These are phyloP conservation scores for Beta vulgaris DNA, from an alignment of 148 eudicot species.

Conservation along the genomic window DNA sequence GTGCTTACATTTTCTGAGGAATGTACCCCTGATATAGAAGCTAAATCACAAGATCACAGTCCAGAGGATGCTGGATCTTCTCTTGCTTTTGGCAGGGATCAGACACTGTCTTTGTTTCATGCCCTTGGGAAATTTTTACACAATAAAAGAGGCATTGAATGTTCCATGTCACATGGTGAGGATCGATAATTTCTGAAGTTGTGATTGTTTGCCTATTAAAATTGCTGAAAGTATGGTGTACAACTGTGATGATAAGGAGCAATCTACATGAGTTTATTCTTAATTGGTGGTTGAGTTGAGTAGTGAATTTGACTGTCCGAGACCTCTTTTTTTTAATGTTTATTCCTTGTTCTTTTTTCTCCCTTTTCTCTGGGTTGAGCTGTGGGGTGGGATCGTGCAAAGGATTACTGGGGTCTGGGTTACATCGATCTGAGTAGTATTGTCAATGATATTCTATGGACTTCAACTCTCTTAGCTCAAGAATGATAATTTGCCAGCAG, in stretches of 20 bases:
- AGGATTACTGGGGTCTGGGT: neutral
- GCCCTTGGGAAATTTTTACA: slow-evolving; percentile 97
- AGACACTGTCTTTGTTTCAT: slow-evolving; percentile 85
- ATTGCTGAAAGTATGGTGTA: neutral
- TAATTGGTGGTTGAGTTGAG: neutral
- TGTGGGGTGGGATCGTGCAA: neutral
- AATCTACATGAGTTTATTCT: neutral
- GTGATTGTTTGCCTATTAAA: neutral
- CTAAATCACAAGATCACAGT: slow-evolving; percentile 25
- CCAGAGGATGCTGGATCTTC: slow-evolving; percentile 32
- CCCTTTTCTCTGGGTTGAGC: neutral
- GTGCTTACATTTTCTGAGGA: slow-evolving; percentile 28
- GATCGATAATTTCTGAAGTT: slow-evolving; percentile 1
- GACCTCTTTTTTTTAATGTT: neutral
- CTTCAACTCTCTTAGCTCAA: neutral
- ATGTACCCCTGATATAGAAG: slow-evolving; percentile 33
- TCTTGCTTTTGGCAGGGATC: slow-evolving; percentile 78
- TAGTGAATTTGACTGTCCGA: neutral
- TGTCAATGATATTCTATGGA: neutral
- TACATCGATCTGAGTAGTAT: neutral
- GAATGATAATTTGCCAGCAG: neutral
- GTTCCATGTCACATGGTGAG: slow-evolving; percentile 47
- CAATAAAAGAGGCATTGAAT: slow-evolving; percentile 79
- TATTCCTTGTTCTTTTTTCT: neutral
- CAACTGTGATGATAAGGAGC: neutral